Evolutionary conservation across 1,284 basidiomycete species (phyloP).

Genomic region (Peniophora sp.): DNA sequence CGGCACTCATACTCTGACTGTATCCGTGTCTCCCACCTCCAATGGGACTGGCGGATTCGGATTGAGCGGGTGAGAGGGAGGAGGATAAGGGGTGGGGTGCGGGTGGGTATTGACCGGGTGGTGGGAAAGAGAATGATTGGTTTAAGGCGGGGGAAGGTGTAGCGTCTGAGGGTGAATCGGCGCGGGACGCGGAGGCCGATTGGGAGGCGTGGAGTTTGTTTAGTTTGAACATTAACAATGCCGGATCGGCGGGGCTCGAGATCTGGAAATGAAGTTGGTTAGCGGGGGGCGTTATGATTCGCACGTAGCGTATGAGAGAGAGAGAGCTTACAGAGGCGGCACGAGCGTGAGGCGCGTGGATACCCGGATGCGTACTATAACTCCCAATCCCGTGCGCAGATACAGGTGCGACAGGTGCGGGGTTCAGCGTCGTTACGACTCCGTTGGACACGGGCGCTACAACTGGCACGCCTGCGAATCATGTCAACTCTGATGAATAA

Average conservation of each 20-base stretch:
- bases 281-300: not conserved
- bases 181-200: constrained; percentile 44
- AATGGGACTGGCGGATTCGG: too few relatives aligned
- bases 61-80: constrained; percentile 32
- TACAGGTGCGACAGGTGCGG: not conserved
- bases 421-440: too few relatives aligned
- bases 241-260: constrained; percentile 78
- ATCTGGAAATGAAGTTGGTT: constrained; percentile 39
- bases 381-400: constrained; percentile 51
- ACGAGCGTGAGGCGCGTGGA: constrained; percentile 65
- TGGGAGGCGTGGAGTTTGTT: constrained; percentile 76
- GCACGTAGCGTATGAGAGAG: constrained; percentile 11
- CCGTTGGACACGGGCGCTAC: too few relatives aligned
- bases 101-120: constrained; percentile 22
- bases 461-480: too few relatives aligned
- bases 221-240: constrained; percentile 68
- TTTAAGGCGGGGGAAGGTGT: constrained; percentile 65
- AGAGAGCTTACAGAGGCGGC: constrained; percentile 62
- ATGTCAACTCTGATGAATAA: too few relatives aligned
- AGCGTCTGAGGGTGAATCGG: constrained; percentile 53
- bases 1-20: too few relatives aligned
- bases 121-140: constrained; percentile 65
- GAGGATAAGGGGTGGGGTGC: constrained; percentile 24
- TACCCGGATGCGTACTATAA: constrained; percentile 40
- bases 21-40: too few relatives aligned